phyloP scores from a whole-genome alignment of 345 rosid species.

The Syzygium aqueum region DNA sequence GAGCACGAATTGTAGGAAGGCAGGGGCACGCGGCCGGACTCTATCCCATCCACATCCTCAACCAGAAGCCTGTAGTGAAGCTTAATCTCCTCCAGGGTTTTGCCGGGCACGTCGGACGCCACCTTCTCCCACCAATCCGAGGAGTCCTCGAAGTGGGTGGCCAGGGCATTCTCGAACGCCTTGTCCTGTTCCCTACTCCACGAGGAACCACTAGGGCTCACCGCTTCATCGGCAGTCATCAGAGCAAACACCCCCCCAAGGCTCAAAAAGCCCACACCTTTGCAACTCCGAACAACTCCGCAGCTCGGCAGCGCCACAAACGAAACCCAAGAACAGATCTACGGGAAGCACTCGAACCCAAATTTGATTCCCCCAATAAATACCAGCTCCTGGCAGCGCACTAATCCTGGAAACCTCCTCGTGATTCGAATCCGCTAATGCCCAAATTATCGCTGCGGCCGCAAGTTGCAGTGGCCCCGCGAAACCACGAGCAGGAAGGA shows the following conservation, averaged over 20 bases:
- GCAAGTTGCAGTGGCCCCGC: background rate
- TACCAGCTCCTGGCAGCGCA: background rate
- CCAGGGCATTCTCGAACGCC: slow-evolving; percentile 90
- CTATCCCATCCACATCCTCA: slow-evolving; percentile 69
- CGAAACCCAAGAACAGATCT: background rate
- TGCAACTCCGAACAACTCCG: background rate
- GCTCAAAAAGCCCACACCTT: background rate
- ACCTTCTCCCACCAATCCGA: slow-evolving; percentile 69
- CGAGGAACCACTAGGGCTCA: slow-evolving; percentile 28
- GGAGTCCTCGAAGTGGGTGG: slow-evolving; percentile 44
- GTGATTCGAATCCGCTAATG: background rate
- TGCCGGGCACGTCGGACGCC: slow-evolving; percentile 77
- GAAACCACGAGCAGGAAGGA: background rate
- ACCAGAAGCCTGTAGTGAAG: slow-evolving; percentile 68
- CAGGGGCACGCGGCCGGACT: slow-evolving; percentile 81
- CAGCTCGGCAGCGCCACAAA: background rate
- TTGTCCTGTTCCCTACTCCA: slow-evolving; percentile 90
- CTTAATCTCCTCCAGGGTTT: slow-evolving; percentile 70
- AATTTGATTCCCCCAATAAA: background rate
- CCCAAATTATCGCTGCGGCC: background rate
- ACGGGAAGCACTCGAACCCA: background rate
- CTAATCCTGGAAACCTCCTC: background rate
- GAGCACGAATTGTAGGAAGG: slow-evolving; percentile 53
- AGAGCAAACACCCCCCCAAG: background rate
- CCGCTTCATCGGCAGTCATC: slow-evolving; percentile 37